Conservation (phyloP, 1,284 basidiomycete genomes). For the Marasmius fiardii region DNA sequence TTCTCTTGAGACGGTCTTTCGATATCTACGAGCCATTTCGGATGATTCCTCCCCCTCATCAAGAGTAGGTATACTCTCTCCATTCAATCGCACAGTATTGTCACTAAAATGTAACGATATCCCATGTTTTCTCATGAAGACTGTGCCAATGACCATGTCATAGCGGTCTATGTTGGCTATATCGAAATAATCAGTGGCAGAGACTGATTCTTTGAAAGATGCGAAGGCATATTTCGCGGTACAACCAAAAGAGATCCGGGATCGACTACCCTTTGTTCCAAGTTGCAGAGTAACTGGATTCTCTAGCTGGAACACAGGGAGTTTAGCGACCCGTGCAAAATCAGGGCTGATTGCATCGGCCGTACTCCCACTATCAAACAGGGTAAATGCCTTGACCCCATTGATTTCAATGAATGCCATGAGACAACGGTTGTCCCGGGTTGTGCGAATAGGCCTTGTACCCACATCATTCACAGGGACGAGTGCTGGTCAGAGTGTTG, state of each 20-base stretch:
- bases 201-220: neutral
- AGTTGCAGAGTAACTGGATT: constrained; percentile 21
- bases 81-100: constrained; percentile 5
- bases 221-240: neutral
- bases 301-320: constrained; percentile 15
- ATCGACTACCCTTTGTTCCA: no score
- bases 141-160: constrained; percentile 17
- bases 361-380: constrained; percentile 23
- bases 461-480: neutral
- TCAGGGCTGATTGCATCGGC: constrained; percentile 20
- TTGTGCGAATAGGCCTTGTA: neutral
- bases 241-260: constrained; percentile 21
- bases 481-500: neutral
- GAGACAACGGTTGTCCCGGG: constrained; percentile 7
- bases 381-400: constrained; percentile 14
- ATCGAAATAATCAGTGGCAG: constrained; percentile 13
- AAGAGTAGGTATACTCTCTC: no score
- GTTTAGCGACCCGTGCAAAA: constrained; percentile 13
- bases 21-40: no score
- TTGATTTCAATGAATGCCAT: constrained; percentile 15
- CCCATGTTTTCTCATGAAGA: constrained; percentile 13
- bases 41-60: no score
- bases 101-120: constrained; percentile 12
- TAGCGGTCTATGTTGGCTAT: constrained; percentile 19
- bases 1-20: no score